Conservation (phyloP, 192 early-diverging fungal species). For the Coemansia reversa region DNA sequence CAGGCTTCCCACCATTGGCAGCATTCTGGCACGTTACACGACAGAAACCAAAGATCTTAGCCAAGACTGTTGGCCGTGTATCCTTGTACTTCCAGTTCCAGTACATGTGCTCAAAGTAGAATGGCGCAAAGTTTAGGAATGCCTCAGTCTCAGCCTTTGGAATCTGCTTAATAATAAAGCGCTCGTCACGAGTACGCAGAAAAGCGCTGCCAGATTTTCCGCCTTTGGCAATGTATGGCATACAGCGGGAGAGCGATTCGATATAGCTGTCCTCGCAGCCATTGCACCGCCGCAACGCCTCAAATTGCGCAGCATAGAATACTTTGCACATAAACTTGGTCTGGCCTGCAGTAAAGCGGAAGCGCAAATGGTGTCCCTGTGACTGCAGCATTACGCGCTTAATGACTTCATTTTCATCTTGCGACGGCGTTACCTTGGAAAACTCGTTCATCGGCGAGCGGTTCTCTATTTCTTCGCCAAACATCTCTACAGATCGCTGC, state of each 20-base stretch:
- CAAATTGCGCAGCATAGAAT: slow-evolving; percentile 91
- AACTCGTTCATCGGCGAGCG: slow-evolving; percentile 35
- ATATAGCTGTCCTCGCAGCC: slow-evolving; percentile 82
- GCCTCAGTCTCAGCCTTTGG: slow-evolving; percentile 81
- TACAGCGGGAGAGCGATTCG: slow-evolving; percentile 84
- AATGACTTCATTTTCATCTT: slow-evolving; percentile 20
- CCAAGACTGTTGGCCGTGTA: slow-evolving; percentile 72
- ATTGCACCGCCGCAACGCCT: slow-evolving; percentile 79
- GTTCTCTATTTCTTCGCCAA: not conserved
- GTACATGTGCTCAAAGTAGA: slow-evolving; percentile 81
- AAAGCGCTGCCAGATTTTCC: slow-evolving; percentile 93
- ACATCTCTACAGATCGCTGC: not conserved
- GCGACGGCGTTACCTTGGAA: slow-evolving; percentile 9
- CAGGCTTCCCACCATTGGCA: slow-evolving; percentile 66
- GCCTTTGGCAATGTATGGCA: slow-evolving; percentile 78
- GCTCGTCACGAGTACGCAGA: slow-evolving; percentile 86
- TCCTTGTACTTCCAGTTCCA: slow-evolving; percentile 46
- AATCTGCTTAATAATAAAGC: slow-evolving; percentile 90
- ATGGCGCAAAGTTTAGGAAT: slow-evolving; percentile 84
- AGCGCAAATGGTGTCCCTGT: slow-evolving; percentile 38
- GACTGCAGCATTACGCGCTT: slow-evolving; percentile 40
- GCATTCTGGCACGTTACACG: slow-evolving; percentile 85
- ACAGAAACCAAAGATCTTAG: slow-evolving; percentile 93
- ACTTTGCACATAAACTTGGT: slow-evolving; percentile 86
- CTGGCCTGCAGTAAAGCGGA: slow-evolving; percentile 69